Conservation (phyloP, 345 rosid genomes). For the Noccaea bulbosa region DNA sequence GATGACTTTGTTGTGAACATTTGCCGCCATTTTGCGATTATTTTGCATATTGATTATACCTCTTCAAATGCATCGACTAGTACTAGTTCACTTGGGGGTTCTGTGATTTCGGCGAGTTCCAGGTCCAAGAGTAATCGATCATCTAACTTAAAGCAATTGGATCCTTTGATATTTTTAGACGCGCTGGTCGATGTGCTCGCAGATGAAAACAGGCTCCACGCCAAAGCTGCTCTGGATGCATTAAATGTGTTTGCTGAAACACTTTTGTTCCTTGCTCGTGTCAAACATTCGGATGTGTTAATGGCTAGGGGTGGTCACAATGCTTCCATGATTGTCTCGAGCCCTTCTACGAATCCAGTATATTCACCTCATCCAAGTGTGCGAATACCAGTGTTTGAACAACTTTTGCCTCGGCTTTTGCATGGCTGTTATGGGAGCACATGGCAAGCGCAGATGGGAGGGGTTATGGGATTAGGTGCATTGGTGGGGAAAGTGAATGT, state of each 20-base stretch:
- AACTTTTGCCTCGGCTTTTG: conserved; percentile 93
- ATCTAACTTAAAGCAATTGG: conserved; percentile 83
- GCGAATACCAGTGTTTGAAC: conserved; percentile 92
- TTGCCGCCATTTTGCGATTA: conserved; percentile 94
- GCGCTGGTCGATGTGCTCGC: conserved; percentile 95
- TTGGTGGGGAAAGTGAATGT: conserved; percentile 98
- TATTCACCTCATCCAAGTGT: conserved; percentile 95
- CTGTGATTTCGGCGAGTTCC: conserved; percentile 64
- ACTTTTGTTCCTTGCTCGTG: conserved; percentile 88
- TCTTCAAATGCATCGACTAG: conserved; percentile 60
- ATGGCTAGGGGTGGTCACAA: conserved; percentile 93
- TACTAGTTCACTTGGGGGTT: conserved; percentile 54
- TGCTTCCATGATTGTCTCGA: conserved; percentile 95
- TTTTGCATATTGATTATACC: conserved; percentile 69
- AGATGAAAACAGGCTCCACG: conserved; percentile 87
- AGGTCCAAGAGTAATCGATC: conserved; percentile 63
- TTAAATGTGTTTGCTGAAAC: conserved; percentile 86
- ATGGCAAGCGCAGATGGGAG: conserved; percentile 99
- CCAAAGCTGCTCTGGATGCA: conserved; percentile 89
- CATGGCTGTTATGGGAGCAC: conserved; percentile 97
- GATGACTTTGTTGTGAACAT: conserved; percentile 83
- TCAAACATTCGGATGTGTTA: conserved; percentile 79
- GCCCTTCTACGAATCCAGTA: conserved; percentile 99
- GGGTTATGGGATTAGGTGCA: conserved; percentile 97
- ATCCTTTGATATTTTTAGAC: conserved; percentile 87